Evolutionary conservation across 495 filamentous ascomycete genomes (phyloP), one percentile per base, ranked within the genome.

Genomic region (Lophium mytilinum): DNA sequence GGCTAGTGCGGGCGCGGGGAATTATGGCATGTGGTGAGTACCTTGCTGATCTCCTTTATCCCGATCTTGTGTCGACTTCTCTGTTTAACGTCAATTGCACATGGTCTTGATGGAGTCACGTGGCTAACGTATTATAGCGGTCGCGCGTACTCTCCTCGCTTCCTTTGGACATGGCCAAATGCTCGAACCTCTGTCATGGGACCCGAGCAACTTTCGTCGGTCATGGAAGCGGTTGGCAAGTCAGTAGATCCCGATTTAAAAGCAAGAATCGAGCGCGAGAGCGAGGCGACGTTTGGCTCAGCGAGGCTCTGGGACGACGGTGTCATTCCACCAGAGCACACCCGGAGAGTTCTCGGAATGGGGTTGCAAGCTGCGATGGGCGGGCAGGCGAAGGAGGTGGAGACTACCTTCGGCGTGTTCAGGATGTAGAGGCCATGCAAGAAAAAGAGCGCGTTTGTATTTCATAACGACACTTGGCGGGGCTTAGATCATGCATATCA

Each of bases 101-200:
- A 2, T n/a, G 40, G 2, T 30, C 6, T 30, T 30, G 24, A 30
- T 30, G 24, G 24, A 30, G 24, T 30, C 24, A 30, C 3, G 24
- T 30, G 24, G 24, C 24, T 30, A 6, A 30, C 24, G 24, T 30
- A 30, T 30, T 30, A 41, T 56, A 84, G 90, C 72, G 93, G 93
- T n/a, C 84, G 93, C 42, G 94, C 93, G 1, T 98, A 96, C 72
- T 81, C 81, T 4, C 93, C 93, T 0, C 76, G 91, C 11, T 86
- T 98, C 67, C 72, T 98, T 54, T 98, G 89, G 83, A 95, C 93
- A 83, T 98, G 93, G 93, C 94, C 93, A 12, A 96, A 94, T 65
- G 89, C 93, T 17, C 85, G 87, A 63, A 92, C 96, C 58, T 88
- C 87, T 8, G 93, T 98, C 55, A 98, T 98, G 93, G 93, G 93